Evolutionary conservation across 2,329 filamentous ascomycete genomes (phyloP).

Genomic region (Colletotrichum cuscutae): DNA sequence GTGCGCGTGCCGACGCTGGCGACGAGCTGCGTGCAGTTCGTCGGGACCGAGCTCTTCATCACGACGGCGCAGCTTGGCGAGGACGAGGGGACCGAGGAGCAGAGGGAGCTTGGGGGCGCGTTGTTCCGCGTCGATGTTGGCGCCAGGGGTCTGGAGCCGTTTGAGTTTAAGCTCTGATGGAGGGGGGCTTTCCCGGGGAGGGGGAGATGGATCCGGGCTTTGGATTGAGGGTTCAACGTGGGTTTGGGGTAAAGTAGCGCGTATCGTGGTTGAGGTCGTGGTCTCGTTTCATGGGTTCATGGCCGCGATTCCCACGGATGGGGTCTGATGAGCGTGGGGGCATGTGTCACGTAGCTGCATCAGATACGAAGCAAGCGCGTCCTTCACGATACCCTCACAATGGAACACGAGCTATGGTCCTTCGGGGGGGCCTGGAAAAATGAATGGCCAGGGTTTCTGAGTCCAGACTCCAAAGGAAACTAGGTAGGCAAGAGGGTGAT

Average conservation of each 20-base stretch:
- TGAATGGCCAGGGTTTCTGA: background rate
- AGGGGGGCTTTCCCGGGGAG: background rate
- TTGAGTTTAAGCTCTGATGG: slow-evolving; percentile 68
- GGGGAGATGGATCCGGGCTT: background rate
- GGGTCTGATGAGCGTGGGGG: background rate
- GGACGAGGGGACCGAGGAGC: slow-evolving; percentile 70
- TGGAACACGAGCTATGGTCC: background rate
- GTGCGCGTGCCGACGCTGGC: slow-evolving; percentile 81
- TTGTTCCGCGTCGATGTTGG: slow-evolving; percentile 84
- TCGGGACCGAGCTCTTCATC: slow-evolving; percentile 79
- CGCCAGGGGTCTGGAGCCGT: slow-evolving; percentile 69
- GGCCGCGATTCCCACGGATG: background rate
- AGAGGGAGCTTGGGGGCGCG: slow-evolving; percentile 70
- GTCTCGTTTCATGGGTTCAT: no score
- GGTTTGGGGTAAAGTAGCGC: background rate
- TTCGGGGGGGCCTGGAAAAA: background rate
- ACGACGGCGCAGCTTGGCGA: slow-evolving; percentile 79
- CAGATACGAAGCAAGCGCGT: background rate
- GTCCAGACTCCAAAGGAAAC: background rate
- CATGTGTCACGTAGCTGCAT: background rate
- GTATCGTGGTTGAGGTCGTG: background rate
- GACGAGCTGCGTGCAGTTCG: slow-evolving; percentile 84
- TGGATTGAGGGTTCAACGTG: background rate
- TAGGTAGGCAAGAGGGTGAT: background rate
- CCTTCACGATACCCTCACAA: background rate